Conservation (phyloP, 2,329 filamentous ascomycete species). For the Sporothrix pallida region DNA sequence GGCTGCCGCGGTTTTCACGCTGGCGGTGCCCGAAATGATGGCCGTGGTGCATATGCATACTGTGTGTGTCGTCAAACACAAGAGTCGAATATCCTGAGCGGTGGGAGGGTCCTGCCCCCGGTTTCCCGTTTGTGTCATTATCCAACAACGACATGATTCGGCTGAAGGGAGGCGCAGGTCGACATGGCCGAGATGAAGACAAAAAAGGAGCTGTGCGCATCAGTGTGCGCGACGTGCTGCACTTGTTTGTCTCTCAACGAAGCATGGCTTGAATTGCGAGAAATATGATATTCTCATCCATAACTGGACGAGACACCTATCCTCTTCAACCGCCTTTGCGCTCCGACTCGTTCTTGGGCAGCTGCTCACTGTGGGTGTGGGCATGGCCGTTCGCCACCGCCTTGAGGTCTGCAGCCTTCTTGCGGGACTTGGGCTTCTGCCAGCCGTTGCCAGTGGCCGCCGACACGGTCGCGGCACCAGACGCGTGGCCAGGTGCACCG, state of each 20-base stretch:
- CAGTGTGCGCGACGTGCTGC: background rate
- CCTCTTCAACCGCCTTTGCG: slow-evolving; percentile 64
- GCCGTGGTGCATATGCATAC: background rate
- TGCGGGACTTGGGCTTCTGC: slow-evolving; percentile 65
- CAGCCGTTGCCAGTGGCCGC: slow-evolving; percentile 49
- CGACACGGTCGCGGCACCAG: background rate
- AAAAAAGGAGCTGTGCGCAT: background rate
- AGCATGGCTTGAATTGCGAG: background rate
- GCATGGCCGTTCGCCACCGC: slow-evolving; percentile 48
- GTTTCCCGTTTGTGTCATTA: background rate
- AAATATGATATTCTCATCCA: background rate
- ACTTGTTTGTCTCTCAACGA: background rate
- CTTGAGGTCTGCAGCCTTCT: slow-evolving; percentile 58
- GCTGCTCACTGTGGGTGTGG: slow-evolving; percentile 56
- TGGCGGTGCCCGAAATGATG: background rate
- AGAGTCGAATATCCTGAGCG: background rate
- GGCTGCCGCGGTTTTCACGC: background rate
- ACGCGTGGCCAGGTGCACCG: background rate
- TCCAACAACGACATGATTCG: slow-evolving; percentile 2
- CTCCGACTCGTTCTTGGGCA: slow-evolving; percentile 64
- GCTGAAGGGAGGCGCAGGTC: background rate
- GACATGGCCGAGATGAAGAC: background rate
- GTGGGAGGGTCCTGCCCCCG: background rate
- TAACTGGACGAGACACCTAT: background rate
- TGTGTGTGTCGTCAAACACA: background rate